phyloP scores from a whole-genome alignment of 2,329 filamentous ascomycete genomes.

The Trichoderma sp. region DNA sequence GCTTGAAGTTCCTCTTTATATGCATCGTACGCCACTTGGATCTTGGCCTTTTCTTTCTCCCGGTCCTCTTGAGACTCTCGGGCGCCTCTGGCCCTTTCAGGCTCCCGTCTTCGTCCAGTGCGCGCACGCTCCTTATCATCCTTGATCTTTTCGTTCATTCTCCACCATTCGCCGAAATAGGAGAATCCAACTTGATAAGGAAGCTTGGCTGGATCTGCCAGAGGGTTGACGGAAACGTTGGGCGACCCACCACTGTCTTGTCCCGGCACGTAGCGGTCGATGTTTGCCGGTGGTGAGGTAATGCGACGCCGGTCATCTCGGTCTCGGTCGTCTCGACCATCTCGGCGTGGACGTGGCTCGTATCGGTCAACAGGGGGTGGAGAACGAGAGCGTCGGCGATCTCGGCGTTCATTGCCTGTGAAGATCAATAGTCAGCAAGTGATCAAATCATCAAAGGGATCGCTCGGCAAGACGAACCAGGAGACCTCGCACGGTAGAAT shows the following conservation, averaged over 20 bases:
- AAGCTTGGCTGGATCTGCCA: constrained; percentile 69
- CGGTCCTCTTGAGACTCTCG: constrained; percentile 70
- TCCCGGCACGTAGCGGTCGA: constrained; percentile 81
- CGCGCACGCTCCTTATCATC: constrained; percentile 72
- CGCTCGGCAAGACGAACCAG: constrained; percentile 54
- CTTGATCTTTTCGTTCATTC: constrained; percentile 76
- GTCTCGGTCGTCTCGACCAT: constrained; percentile 56
- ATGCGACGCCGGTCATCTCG: constrained; percentile 63
- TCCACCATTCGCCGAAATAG: constrained; percentile 85
- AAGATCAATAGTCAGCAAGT: neutral
- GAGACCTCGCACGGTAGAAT: constrained; percentile 66
- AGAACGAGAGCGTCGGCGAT: constrained; percentile 65
- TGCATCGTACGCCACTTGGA: constrained; percentile 65
- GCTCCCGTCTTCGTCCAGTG: constrained; percentile 65
- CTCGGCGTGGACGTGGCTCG: constrained; percentile 66
- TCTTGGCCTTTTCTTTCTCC: constrained; percentile 74
- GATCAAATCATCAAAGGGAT: neutral
- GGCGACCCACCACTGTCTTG: constrained; percentile 56
- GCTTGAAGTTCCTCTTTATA: constrained; percentile 68
- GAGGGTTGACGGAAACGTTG: constrained; percentile 55
- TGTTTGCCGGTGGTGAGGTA: constrained; percentile 63
- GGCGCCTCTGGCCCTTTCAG: constrained; percentile 60
- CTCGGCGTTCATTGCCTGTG: constrained; percentile 57
- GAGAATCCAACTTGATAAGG: constrained; percentile 82
- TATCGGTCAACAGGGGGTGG: constrained; percentile 72